Percentiles rank a stretch among this genome's conserved stretches.
Evolutionary conservation across 805 yeast genomes (phyloP).

Genomic region (Candida hispaniensis): DNA sequence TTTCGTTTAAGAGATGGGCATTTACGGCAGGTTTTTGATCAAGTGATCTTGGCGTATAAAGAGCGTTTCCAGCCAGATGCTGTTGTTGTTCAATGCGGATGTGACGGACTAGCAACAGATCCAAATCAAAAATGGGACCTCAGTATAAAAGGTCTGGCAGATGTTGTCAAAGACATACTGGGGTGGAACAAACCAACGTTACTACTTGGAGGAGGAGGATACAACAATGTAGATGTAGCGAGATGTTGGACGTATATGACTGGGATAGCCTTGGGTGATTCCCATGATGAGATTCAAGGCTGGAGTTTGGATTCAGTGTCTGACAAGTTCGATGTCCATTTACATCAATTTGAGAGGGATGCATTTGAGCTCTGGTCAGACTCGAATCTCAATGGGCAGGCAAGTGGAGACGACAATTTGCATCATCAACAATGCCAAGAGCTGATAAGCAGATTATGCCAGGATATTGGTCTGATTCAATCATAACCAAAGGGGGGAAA

Average conservation of each 20-base stretch:
- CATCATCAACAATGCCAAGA: no score
- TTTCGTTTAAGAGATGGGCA: constrained; percentile 45
- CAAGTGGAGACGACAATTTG: constrained; percentile 5
- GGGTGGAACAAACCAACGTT: constrained; percentile 31
- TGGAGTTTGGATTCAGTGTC: no score
- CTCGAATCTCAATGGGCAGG: constrained; percentile 6
- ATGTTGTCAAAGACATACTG: constrained; percentile 29
- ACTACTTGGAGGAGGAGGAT: constrained; percentile 71
- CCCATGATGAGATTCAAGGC: constrained; percentile 1
- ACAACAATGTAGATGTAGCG: constrained; percentile 50
- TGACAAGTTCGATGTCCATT: no score
- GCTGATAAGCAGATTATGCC: no score
- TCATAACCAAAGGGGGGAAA: no score
- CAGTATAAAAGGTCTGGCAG: constrained; percentile 40
- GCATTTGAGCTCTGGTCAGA: constrained; percentile 10
- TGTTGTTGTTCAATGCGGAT: constrained; percentile 58
- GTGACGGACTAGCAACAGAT: constrained; percentile 64
- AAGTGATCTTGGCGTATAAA: constrained; percentile 37
- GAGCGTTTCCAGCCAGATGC: constrained; percentile 37
- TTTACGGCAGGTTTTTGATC: constrained; percentile 31
- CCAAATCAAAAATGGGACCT: constrained; percentile 59
- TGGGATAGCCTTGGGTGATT: constrained; percentile 16
- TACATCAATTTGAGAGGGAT: constrained; percentile 6
- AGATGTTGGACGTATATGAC: constrained; percentile 46
- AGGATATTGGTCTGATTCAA: no score